These are phyloP conservation scores for Linnemannia exigua DNA, from an alignment of 192 early-diverging fungal species.

Conservation along the genomic window DNA sequence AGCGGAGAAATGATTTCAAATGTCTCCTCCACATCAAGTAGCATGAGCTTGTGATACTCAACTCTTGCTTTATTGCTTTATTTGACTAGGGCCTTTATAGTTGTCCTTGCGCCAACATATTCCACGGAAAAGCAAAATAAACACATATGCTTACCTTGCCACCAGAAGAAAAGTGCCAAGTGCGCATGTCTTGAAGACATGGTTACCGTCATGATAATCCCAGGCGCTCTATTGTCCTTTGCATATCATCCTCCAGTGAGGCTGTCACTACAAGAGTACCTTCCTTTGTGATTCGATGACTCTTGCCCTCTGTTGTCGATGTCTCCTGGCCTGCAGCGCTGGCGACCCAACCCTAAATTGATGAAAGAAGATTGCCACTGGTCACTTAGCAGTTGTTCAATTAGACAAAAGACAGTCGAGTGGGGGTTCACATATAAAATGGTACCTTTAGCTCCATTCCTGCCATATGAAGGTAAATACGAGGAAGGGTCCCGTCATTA, in stretches of 20 bases:
- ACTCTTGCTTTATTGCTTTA: neutral
- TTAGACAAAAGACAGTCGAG: neutral
- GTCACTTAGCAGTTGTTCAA: neutral
- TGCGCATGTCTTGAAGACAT: neutral
- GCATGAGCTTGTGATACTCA: neutral
- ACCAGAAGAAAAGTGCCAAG: too few species aligned
- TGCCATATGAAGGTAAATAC: slow-evolving; percentile 30
- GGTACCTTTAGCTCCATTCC: slow-evolving; percentile 20
- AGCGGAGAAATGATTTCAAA: neutral
- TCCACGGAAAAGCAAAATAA: too few species aligned
- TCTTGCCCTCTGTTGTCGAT: neutral
- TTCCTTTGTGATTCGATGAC: slow-evolving; percentile 2
- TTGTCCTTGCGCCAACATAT: too few species aligned
- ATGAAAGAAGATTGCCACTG: neutral
- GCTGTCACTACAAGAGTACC: slow-evolving; percentile 14
- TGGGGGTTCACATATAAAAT: neutral
- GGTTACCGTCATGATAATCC: neutral
- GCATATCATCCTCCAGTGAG: neutral
- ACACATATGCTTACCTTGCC: too few species aligned
- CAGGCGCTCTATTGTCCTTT: neutral
- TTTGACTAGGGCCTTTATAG: too few species aligned
- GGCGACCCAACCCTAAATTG: neutral
- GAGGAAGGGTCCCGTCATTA: too few species aligned
- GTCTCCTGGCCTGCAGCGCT: neutral
- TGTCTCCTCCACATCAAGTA: neutral